These are phyloP conservation scores for Candida golubevii DNA, from an alignment of 805 yeast species.

Conservation along the genomic window DNA sequence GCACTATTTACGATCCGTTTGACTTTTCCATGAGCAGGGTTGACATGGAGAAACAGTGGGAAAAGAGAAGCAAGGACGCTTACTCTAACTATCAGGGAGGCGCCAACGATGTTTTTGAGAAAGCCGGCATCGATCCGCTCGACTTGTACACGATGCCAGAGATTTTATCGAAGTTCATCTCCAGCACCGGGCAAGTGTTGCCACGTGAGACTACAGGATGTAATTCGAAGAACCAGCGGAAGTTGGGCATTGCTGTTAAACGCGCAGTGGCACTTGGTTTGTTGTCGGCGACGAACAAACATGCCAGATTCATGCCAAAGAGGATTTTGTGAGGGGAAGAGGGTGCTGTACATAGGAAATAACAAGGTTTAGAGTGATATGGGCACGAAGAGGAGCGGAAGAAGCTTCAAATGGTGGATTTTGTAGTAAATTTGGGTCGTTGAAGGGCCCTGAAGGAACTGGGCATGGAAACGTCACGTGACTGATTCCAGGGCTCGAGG, in stretches of 20 bases:
- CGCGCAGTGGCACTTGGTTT: constrained; percentile 79
- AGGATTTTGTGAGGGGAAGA: constrained; percentile 27
- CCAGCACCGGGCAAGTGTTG: constrained; percentile 70
- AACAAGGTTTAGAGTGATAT: neutral
- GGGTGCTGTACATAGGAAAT: constrained; percentile 4
- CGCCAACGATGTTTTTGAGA: constrained; percentile 30
- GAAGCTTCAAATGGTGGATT: too few species aligned
- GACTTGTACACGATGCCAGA: constrained; percentile 72
- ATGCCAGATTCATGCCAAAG: constrained; percentile 42
- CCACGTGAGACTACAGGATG: constrained; percentile 72
- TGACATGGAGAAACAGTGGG: constrained; percentile 40
- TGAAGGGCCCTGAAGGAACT: too few species aligned
- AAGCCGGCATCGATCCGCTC: constrained; percentile 58
- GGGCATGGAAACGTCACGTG: too few species aligned
- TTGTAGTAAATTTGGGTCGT: too few species aligned
- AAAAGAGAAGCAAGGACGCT: constrained; percentile 23
- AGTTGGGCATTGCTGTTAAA: constrained; percentile 70
- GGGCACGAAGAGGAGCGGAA: neutral
- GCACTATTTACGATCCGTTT: constrained; percentile 71
- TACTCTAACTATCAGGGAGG: constrained; percentile 15
- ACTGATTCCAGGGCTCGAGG: too few species aligned
- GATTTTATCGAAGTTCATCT: constrained; percentile 58
- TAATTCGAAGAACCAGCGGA: constrained; percentile 60
- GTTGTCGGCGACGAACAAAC: constrained; percentile 69
- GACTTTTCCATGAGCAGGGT: constrained; percentile 65